Evolutionary conservation across 1,284 basidiomycete genomes (phyloP).

Genomic region (Violaceomyces palustris): DNA sequence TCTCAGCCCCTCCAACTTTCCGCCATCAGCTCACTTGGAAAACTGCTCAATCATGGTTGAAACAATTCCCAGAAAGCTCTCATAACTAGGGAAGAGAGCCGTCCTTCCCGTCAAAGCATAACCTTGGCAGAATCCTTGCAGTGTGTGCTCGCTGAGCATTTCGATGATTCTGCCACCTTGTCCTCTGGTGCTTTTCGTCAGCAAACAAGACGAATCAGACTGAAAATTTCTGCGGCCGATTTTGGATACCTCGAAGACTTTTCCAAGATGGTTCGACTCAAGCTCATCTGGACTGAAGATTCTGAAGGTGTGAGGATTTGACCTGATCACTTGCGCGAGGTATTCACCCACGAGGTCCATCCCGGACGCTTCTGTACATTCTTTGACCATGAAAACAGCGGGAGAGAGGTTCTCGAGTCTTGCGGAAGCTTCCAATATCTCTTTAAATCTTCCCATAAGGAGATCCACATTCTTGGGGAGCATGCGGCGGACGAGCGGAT

Average conservation of each 20-base stretch:
- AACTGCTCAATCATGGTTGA: conserved; percentile 60
- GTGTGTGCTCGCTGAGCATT: conserved; percentile 80
- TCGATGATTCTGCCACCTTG: conserved; percentile 70
- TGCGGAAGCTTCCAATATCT: conserved; percentile 33
- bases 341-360: conserved; percentile 70
- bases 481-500: conserved; percentile 56
- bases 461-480: conserved; percentile 60
- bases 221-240: conserved; percentile 67
- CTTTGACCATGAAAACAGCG: conserved; percentile 61
- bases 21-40: no score
- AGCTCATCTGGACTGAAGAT: conserved; percentile 89
- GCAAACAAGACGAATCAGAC: conserved; percentile 62
- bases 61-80: conserved; percentile 72
- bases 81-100: conserved; percentile 80
- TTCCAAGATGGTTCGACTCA: conserved; percentile 82
- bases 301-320: conserved; percentile 71
- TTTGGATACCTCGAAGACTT: conserved; percentile 59
- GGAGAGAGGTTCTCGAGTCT: conserved; percentile 65
- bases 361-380: conserved; percentile 62
- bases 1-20: no score
- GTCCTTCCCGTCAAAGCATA: conserved; percentile 73
- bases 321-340: conserved; percentile 56
- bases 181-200: conserved; percentile 59
- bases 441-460: conserved; percentile 62
- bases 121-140: conserved; percentile 80